Conservation (phyloP, 352 stramenopile species). For the Pythium oligandrum region DNA sequence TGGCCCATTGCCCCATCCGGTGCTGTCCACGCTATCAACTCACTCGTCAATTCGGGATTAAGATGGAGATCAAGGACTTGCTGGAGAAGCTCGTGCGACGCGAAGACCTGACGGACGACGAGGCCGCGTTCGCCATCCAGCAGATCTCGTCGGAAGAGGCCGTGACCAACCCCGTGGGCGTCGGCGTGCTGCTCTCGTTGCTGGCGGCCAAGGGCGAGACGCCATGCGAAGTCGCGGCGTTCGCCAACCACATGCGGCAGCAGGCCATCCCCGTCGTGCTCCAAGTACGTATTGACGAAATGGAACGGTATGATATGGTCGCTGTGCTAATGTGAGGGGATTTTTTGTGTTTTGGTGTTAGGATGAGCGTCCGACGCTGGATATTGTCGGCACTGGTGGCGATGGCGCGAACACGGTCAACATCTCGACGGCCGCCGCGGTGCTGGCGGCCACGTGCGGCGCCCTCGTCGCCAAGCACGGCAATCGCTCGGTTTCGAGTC, state of each 20-base stretch:
- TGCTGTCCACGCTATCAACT: too few relatives aligned
- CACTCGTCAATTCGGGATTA: background rate
- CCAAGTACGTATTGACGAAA: slow-evolving; percentile 19
- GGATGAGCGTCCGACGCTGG: slow-evolving; percentile 84
- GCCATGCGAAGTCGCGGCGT: slow-evolving; percentile 92
- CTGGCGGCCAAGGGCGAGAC: slow-evolving; percentile 95
- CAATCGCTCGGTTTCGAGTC: slow-evolving; percentile 94
- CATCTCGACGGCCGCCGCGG: slow-evolving; percentile 93
- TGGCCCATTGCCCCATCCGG: too few relatives aligned
- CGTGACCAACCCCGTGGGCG: slow-evolving; percentile 49
- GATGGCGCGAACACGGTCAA: slow-evolving; percentile 99
- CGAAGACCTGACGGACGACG: slow-evolving; percentile 65
- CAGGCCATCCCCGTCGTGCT: slow-evolving; percentile 84
- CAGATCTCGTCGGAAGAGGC: slow-evolving; percentile 68
- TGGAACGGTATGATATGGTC: background rate
- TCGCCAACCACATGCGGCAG: slow-evolving; percentile 95
- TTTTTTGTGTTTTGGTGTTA: slow-evolving; percentile 7
- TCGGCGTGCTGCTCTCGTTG: slow-evolving; percentile 93
- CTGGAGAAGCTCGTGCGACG: slow-evolving; percentile 66
- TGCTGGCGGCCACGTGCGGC: slow-evolving; percentile 94
- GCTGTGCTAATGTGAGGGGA: background rate
- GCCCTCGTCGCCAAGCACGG: slow-evolving; percentile 95
- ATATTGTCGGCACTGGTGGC: slow-evolving; percentile 98
- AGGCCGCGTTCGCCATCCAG: slow-evolving; percentile 66
- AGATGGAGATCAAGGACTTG: slow-evolving; percentile 70